Base-by-base conservation (phyloP, 2,329 filamentous ascomycete species). In the Ophiocordyceps australis region DNA sequence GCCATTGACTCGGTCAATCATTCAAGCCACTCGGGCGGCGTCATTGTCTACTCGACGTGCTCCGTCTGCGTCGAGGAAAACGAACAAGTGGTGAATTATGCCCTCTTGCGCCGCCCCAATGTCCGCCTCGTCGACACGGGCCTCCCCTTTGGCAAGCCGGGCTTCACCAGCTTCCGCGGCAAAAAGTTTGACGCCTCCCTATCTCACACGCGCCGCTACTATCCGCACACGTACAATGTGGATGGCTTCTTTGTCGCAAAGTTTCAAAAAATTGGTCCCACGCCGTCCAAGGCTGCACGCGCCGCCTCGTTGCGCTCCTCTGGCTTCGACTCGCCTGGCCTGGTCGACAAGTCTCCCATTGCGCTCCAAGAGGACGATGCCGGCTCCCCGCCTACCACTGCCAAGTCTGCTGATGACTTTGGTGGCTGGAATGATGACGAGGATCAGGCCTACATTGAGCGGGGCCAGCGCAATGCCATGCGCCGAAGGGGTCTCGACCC, bases 231-330 rank as follows among this genome's bases (percentile, higher is more conserved):
- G 13, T 82, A 89, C 59, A 93, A 94, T 55, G 83, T 98, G 18
- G 89, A 95, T 49, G 89, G 89, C 35, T 98, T 98, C 72, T 98
- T 83, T 48, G 89, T 98, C 33, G 81, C 83, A 43, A 98, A 98
- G 54, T 78, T 98, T 55, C 85, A 92, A 54, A 98, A 98, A 65
- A 70, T 70, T 11, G 86, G 72, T 0, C 77, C 81, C 4, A 80
- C 78, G 21, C 74, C 79, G 2, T 54, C 62, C 29, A 69, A 65
- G 32, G 35, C 35, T 23, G 38, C 37, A 23, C 28, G 31, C 15
- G 29, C 35, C 10, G 41, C 37, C n/a, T 37, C 37, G 9, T n/a
- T n/a, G n/a, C n/a, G n/a, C n/a, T n/a, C n/a, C n/a, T n/a, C n/a
- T n/a, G n/a, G n/a, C n/a, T n/a, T n/a, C n/a, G 32, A 32, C 26